Percentiles rank a stretch among this genome's conserved stretches.
Evolutionary conservation across 148 eudicot species (phyloP).

Genomic region (Rhododendron molle): DNA sequence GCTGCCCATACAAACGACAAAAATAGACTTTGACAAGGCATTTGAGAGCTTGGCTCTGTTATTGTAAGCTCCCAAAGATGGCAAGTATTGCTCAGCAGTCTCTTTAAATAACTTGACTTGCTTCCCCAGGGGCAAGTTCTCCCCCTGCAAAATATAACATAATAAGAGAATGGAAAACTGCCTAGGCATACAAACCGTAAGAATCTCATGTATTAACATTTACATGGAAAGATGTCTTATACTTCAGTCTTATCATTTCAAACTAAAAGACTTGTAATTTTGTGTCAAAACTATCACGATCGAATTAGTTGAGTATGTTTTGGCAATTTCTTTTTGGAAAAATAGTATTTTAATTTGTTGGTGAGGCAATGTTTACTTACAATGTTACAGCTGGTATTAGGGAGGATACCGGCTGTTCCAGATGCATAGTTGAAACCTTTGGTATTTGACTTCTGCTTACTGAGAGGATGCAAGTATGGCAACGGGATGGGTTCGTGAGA

Average conservation of each 20-base stretch:
- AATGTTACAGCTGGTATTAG: background rate
- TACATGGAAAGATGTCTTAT: too few species aligned
- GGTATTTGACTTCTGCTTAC: background rate
- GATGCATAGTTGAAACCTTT: constrained; percentile 16
- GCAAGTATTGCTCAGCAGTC: background rate
- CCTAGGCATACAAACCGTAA: background rate
- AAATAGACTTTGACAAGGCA: constrained; percentile 6
- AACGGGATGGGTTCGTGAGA: background rate
- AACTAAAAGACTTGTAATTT: background rate
- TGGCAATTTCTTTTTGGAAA: background rate
- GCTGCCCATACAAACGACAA: constrained; percentile 14
- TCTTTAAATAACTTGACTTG: constrained; percentile 12
- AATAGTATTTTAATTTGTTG: background rate
- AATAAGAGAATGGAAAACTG: background rate
- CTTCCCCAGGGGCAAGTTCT: constrained; percentile 3
- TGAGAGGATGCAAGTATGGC: constrained; percentile 3
- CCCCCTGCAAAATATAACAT: background rate
- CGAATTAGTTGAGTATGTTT: background rate
- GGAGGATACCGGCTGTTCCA: constrained; percentile 13
- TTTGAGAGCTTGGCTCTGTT: background rate
- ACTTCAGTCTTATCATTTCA: background rate
- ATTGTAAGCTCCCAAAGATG: background rate
- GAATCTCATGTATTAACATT: too few species aligned
- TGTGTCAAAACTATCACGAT: background rate
- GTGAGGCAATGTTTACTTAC: background rate